Evolutionary conservation across 106 monocot species (phyloP).

Genomic region (Ottelia alismoides): DNA sequence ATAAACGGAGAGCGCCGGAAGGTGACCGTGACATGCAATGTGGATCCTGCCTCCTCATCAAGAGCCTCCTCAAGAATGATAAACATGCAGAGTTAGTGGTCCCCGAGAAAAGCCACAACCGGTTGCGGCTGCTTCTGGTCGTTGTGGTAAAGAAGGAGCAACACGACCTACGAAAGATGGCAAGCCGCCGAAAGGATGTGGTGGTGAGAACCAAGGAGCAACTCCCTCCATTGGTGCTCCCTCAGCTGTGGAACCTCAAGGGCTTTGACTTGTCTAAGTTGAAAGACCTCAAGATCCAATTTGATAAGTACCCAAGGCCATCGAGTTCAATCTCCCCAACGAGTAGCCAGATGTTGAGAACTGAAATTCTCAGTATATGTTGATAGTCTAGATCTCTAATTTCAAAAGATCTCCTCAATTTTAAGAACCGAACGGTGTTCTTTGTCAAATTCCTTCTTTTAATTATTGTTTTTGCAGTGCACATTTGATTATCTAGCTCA

Average conservation of each 20-base stretch:
- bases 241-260: conserved; percentile 22
- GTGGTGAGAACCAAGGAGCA: conserved; percentile 12
- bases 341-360: conserved; percentile 20
- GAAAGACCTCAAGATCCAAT: conserved; percentile 33
- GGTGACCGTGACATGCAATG: conserved; percentile 54
- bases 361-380: too few species aligned
- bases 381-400: too few species aligned
- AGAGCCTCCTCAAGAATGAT: conserved; percentile 42
- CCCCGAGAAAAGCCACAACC: too few species aligned
- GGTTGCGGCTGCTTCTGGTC: too few species aligned
- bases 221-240: too few species aligned
- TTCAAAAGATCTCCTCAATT: too few species aligned
- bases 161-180: not conserved
- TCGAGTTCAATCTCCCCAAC: conserved; percentile 25
- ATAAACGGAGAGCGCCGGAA: conserved; percentile 62
- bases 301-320: conserved; percentile 41
- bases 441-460: too few species aligned
- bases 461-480: too few species aligned
- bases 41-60: conserved; percentile 50
- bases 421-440: not conserved
- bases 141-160: conserved; percentile 11
- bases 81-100: conserved; percentile 57
- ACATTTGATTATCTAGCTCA: too few species aligned
- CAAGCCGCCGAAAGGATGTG: conserved; percentile 15
- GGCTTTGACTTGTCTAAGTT: conserved; percentile 35